phyloP scores from a whole-genome alignment of 1,284 basidiomycete species.

The Anthracocystis setariae region DNA sequence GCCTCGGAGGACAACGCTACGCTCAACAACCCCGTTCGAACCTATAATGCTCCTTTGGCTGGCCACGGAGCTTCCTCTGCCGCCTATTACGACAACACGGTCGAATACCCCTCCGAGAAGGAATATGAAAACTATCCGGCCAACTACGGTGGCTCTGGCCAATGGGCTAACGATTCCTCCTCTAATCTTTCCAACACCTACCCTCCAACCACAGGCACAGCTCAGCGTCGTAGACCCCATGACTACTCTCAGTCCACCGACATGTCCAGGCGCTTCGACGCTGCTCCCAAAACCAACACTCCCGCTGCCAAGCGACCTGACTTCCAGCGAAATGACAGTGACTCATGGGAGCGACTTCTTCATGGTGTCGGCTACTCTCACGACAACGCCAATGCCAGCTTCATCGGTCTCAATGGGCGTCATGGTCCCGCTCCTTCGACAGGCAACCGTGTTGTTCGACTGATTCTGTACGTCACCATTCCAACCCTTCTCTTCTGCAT shows the following conservation, averaged over 20 bases:
- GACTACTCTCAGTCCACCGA: conserved; percentile 28
- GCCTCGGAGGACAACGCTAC: conserved; percentile 33
- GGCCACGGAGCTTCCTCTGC: conserved; percentile 24
- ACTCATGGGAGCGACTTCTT: conserved; percentile 49
- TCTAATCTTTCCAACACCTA: conserved; percentile 31
- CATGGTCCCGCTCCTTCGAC: conserved; percentile 8
- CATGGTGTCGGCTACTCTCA: conserved; percentile 46
- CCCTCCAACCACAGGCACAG: conserved; percentile 11
- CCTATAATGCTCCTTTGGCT: conserved; percentile 37
- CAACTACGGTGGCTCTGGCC: conserved; percentile 33
- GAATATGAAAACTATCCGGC: conserved; percentile 29
- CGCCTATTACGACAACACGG: conserved; percentile 32
- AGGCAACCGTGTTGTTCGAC: conserved; percentile 32
- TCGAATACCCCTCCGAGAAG: conserved; percentile 38
- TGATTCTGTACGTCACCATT: conserved; percentile 39
- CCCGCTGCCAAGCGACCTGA: conserved; percentile 20
- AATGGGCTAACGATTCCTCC: conserved; percentile 31
- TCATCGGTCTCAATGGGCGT: conserved; percentile 43
- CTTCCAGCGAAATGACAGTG: conserved; percentile 41
- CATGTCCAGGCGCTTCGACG: conserved; percentile 17
- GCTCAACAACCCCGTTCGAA: conserved; percentile 17
- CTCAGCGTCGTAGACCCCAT: conserved; percentile 10
- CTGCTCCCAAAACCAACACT: conserved; percentile 14
- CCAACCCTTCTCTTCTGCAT: conserved; percentile 66
- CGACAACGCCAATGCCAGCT: conserved; percentile 41